Conservation (phyloP, 2,329 filamentous ascomycete genomes). For the Pseudogymnoascus sp. region DNA sequence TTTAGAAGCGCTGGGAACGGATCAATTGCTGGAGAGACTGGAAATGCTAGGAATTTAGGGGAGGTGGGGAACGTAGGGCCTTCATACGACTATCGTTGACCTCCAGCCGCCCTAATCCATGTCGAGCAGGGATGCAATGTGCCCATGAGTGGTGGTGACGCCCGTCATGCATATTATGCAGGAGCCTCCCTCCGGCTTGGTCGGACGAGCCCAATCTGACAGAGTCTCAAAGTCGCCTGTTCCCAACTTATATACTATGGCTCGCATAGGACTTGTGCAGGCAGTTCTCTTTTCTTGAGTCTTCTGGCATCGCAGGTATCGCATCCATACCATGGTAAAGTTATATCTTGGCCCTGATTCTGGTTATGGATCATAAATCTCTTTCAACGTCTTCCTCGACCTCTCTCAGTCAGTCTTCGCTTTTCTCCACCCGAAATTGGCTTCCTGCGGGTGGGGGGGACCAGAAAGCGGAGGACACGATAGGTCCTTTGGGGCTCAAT, state of each 20-base stretch:
- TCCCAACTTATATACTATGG: neutral
- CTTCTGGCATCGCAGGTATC: neutral
- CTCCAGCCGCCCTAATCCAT: neutral
- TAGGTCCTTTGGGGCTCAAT: neutral
- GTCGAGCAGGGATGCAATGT: neutral
- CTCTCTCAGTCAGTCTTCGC: neutral
- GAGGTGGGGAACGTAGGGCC: neutral
- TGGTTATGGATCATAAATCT: neutral
- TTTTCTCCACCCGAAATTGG: neutral
- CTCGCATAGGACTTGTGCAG: neutral
- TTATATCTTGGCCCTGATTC: neutral
- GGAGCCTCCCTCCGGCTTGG: neutral
- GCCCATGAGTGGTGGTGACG: no score
- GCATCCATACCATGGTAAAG: neutral
- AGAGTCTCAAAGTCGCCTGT: neutral
- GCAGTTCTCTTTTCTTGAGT: neutral
- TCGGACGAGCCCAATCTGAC: neutral
- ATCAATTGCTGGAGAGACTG: neutral
- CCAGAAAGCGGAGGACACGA: neutral
- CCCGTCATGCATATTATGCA: no score
- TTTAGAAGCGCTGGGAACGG: neutral
- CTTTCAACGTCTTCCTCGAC: neutral
- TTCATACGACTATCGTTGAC: neutral
- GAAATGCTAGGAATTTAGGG: neutral
- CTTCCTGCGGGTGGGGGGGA: neutral